Conservation (phyloP, 2,329 filamentous ascomycete genomes). For the Colletotrichum lindemuthianum region DNA sequence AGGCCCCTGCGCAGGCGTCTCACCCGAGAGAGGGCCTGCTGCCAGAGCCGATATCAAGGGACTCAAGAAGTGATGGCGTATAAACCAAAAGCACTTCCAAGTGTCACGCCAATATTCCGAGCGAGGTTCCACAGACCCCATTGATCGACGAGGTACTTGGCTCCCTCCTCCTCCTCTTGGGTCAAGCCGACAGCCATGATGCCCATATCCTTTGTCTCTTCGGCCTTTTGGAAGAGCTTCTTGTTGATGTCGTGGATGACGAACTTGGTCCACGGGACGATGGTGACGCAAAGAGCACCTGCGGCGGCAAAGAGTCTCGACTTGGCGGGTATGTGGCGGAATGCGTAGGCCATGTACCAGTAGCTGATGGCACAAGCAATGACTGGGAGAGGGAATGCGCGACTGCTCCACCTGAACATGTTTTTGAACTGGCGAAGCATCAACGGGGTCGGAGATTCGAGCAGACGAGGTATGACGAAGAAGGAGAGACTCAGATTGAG, state of each 20-base stretch:
- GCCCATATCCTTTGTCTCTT: conserved; percentile 48
- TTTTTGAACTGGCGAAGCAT: conserved; percentile 65
- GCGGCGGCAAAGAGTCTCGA: conserved; percentile 58
- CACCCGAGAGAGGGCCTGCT: not conserved
- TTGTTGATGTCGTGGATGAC: conserved; percentile 59
- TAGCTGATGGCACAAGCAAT: conserved; percentile 53
- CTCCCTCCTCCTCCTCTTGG: conserved; percentile 53
- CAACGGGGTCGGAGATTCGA: conserved; percentile 64
- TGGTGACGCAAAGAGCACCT: conserved; percentile 53
- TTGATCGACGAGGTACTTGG: conserved; percentile 62
- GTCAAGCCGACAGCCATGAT: conserved; percentile 51
- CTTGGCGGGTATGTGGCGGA: conserved; percentile 39
- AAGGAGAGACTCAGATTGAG: conserved; percentile 51
- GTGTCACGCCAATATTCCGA: conserved; percentile 46
- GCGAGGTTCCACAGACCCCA: conserved; percentile 65
- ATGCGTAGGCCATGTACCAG: conserved; percentile 56
- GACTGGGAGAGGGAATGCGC: conserved; percentile 50
- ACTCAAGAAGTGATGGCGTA: conserved; percentile 39
- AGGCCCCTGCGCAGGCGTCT: not conserved
- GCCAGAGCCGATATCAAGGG: not conserved
- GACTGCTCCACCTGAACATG: conserved; percentile 51
- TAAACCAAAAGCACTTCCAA: conserved; percentile 42
- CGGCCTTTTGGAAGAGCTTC: conserved; percentile 56
- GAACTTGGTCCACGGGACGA: conserved; percentile 62
- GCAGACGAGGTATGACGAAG: conserved; percentile 60